Evolutionary conservation across 2,329 filamentous ascomycete genomes (phyloP), one percentile per base, ranked within the genome.

Genomic region (Helotiales sp.): DNA sequence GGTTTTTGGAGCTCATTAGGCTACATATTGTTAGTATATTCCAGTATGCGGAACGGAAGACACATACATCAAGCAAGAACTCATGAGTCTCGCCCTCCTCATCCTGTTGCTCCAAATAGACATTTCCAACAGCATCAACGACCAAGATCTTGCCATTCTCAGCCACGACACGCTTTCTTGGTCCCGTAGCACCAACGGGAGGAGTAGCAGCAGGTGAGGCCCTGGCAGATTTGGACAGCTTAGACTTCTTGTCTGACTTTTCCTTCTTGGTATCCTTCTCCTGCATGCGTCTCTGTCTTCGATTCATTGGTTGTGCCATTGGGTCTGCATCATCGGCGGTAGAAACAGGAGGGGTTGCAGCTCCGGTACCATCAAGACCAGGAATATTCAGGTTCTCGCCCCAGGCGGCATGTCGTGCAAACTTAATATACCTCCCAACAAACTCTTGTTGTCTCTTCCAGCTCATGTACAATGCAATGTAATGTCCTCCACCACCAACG

Each of bases 81-180:
- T 97, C 91, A 65, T 89, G 84, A 30, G 85, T 82, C 55, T 90
- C 85, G 53, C 95, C 95, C 24, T 97, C 91, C 65, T 93, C 92
- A 52, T 91, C 91, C 67, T 91, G 83, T 70, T 96, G 90, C 74
- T 98, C 93, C n/a, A 99, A 80, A 71, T 91, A 99, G 12, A 99
- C 95, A 67, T 97, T 92, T 27, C 95, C 95, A 9, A 88, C 79
- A 0, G 90, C 91, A 74, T 99, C 93, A 3, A 99, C 95, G 55
- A 99, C 88, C 34, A 99, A 79, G 0, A 96, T 81, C 79, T 98
- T 99, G 65, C 95, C 95, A 68, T 99, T 99, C 79, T 96, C 89
- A 2, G 93, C 93, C 25, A 93, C 85, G 15, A 98, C 91, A 33
- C 91, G 83, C 81, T 93, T 96, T 76, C 91, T 91, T 31, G 88